These are phyloP conservation scores for Brassica carinata DNA, from an alignment of 345 rosid genomes.

Conservation along the genomic window DNA sequence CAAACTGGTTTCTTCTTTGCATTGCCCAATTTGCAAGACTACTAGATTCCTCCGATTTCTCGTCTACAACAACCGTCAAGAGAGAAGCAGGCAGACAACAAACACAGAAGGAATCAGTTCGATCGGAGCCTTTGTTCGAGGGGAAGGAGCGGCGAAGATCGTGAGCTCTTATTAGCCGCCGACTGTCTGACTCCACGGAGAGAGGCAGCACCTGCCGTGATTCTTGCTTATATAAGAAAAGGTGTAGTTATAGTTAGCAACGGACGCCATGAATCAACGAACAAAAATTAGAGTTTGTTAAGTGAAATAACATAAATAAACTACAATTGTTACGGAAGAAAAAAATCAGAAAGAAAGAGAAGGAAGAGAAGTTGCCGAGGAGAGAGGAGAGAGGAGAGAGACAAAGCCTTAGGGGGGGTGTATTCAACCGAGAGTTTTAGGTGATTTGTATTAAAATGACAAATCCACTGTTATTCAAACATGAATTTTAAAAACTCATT, in stretches of 20 bases:
- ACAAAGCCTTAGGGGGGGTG: not conserved
- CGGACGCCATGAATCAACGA: not conserved
- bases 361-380: too few species aligned
- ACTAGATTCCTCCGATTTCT: not conserved
- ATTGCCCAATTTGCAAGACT: not conserved
- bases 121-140: not conserved
- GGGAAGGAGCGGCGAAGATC: not conserved
- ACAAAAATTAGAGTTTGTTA: not conserved
- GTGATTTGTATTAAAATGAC: too few species aligned
- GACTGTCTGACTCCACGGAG: not conserved
- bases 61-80: not conserved
- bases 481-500: too few species aligned
- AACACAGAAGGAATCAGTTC: not conserved
- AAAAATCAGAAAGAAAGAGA: too few species aligned
- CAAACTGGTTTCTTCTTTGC: not conserved
- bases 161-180: not conserved
- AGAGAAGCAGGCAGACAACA: not conserved
- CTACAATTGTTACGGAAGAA: too few species aligned
- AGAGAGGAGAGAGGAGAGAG: not conserved
- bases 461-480: too few species aligned
- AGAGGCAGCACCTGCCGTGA: not conserved
- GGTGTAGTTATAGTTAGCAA: not conserved
- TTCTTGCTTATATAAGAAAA: not conserved
- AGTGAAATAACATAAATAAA: not conserved
- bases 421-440: too few species aligned